Conservation (phyloP, 495 filamentous ascomycete genomes). For the Astrocystis sublimbata region DNA sequence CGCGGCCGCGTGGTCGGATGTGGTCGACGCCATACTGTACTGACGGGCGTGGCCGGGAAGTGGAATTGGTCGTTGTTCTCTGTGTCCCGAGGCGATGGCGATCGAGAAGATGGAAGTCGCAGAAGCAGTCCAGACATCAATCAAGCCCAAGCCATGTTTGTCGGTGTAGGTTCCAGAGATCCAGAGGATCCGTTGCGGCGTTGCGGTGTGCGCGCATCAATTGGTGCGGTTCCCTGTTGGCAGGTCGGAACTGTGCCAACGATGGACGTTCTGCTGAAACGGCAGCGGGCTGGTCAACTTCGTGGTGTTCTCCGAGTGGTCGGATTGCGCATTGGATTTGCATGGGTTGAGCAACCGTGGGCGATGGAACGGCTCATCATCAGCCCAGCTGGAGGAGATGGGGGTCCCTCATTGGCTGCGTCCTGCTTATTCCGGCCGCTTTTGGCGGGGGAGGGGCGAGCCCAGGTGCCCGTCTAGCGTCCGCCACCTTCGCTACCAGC, state of each 20-base stretch:
- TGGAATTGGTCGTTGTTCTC: too few relatives aligned
- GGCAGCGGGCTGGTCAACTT: conserved; percentile 23
- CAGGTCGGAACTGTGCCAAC: too few relatives aligned
- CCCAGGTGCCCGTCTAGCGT: too few relatives aligned
- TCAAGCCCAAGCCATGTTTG: too few relatives aligned
- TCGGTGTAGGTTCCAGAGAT: too few relatives aligned
- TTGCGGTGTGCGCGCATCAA: too few relatives aligned
- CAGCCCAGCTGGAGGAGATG: neutral
- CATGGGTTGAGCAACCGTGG: neutral
- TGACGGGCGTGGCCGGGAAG: neutral
- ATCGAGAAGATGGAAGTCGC: neutral
- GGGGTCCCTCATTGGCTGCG: neutral
- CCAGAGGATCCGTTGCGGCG: too few relatives aligned
- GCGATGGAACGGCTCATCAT: neutral
- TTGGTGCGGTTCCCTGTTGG: conserved; percentile 3
- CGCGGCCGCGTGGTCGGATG: conserved; percentile 2
- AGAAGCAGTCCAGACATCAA: too few relatives aligned
- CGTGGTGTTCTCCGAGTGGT: conserved; percentile 35
- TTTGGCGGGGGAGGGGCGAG: conserved; percentile 6
- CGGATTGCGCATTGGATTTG: too few relatives aligned
- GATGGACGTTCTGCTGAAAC: too few relatives aligned
- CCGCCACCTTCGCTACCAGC: too few relatives aligned
- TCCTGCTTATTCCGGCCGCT: neutral
- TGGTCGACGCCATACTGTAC: conserved; percentile 5
- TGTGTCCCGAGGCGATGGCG: neutral